These are phyloP conservation scores for Escallonia herrerae DNA, from an alignment of 129 eudicot species.

Conservation along the genomic window DNA sequence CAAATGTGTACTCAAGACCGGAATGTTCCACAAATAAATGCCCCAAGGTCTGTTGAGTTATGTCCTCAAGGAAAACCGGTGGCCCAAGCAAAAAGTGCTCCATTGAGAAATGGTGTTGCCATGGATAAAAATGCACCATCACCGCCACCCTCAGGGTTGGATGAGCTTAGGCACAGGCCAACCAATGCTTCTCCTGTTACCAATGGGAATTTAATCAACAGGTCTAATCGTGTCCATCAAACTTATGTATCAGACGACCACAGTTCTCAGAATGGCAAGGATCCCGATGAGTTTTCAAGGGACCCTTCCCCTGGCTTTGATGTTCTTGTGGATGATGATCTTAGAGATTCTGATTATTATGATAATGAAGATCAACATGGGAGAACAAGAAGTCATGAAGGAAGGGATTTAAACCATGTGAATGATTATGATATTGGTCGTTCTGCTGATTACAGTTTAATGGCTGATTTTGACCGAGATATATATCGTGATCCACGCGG, in stretches of 20 bases:
- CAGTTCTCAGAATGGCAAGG: constrained; percentile 41
- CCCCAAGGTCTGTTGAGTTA: constrained; percentile 27
- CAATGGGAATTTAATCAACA: constrained; percentile 30
- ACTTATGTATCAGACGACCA: constrained; percentile 33
- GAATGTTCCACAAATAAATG: constrained; percentile 25
- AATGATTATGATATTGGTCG: constrained; percentile 51
- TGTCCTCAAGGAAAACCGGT: constrained; percentile 27
- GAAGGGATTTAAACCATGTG: constrained; percentile 18
- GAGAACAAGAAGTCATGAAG: constrained; percentile 48
- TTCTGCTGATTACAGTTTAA: constrained; percentile 32
- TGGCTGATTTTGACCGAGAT: constrained; percentile 43
- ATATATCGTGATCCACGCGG: constrained; percentile 35
- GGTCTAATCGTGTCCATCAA: constrained; percentile 36
- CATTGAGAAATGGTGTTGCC: constrained; percentile 28
- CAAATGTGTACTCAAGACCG: constrained; percentile 43
- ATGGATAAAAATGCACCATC: constrained; percentile 26
- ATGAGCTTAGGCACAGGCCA: constrained; percentile 37
- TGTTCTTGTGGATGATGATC: constrained; percentile 85
- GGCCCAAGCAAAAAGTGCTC: constrained; percentile 16
- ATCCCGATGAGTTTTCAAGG: constrained; percentile 67
- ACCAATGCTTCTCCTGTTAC: constrained; percentile 22
- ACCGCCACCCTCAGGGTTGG: constrained; percentile 15
- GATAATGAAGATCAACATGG: constrained; percentile 62
- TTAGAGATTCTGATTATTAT: constrained; percentile 66
- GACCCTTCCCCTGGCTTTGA: constrained; percentile 97